These are phyloP conservation scores for Dittrichia graveolens DNA, from an alignment of 129 eudicot species.

Conservation along the genomic window DNA sequence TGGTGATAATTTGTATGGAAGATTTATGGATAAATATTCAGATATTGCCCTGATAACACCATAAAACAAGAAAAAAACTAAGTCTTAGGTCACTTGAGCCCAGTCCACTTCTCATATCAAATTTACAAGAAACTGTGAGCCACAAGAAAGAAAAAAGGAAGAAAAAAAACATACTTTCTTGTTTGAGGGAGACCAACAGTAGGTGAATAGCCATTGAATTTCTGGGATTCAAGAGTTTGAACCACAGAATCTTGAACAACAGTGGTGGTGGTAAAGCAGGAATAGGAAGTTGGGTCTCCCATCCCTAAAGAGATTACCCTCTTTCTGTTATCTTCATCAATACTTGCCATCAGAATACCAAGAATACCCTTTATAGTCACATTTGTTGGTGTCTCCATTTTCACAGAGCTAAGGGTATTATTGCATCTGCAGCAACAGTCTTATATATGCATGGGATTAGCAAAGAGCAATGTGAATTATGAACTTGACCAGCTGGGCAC, in stretches of 20 bases:
- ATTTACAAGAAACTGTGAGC: too few relatives aligned
- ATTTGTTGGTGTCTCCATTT: constrained; percentile 53
- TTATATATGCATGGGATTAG: background rate
- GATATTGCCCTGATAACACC: constrained; percentile 73
- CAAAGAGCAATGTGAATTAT: background rate
- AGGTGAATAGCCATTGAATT: constrained; percentile 93
- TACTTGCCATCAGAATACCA: constrained; percentile 55
- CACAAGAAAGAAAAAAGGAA: too few relatives aligned
- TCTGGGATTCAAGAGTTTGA: constrained; percentile 54
- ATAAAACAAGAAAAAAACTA: constrained; percentile 6
- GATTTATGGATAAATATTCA: constrained; percentile 67
- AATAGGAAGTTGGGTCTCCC: constrained; percentile 91
- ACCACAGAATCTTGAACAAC: constrained; percentile 64
- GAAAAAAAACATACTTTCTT: constrained; percentile 50
- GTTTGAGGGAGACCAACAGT: constrained; percentile 91
- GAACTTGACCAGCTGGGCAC: background rate
- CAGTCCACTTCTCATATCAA: background rate
- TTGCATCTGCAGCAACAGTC: constrained; percentile 22
- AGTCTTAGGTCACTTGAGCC: background rate
- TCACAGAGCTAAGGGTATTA: background rate
- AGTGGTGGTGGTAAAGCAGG: constrained; percentile 66
- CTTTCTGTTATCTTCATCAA: constrained; percentile 33
- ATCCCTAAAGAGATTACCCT: constrained; percentile 74
- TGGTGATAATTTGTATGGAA: constrained; percentile 63
- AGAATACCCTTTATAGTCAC: constrained; percentile 87